A percentile compares a stretch with the other conserved stretches of the same genome.
These are phyloP conservation scores for Aquilaria agallochum DNA, from an alignment of 441 rosid genomes.

Conservation along the genomic window DNA sequence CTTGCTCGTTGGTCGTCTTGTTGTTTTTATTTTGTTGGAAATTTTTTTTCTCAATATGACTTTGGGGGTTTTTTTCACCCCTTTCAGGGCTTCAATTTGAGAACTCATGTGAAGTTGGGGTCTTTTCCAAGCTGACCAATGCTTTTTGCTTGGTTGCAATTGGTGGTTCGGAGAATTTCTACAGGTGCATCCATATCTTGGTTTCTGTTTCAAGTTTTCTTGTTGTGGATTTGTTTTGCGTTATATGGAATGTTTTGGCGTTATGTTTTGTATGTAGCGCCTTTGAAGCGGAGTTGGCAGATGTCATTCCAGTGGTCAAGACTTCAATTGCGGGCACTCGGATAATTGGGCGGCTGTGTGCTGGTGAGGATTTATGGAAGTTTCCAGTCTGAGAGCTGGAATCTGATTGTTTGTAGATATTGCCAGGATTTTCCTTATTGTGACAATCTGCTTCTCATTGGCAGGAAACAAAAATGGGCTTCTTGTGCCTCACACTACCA, in stretches of 20 bases:
- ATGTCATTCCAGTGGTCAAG: conserved; percentile 81
- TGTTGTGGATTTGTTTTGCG: neutral
- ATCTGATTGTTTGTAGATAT: neutral
- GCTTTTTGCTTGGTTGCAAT: conserved; percentile 94
- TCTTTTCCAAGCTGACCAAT: conserved; percentile 93
- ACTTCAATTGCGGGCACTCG: conserved; percentile 81
- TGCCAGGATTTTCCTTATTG: neutral
- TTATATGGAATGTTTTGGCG: conserved; percentile 1
- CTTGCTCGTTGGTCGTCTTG: neutral
- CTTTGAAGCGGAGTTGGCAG: conserved; percentile 82
- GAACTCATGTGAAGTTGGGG: conserved; percentile 90
- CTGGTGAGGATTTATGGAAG: conserved; percentile 38
- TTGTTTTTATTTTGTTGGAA: neutral
- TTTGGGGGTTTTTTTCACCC: conserved; percentile 6
- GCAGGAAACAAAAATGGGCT: conserved; percentile 96
- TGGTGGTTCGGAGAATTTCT: conserved; percentile 90
- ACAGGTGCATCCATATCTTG: conserved; percentile 46
- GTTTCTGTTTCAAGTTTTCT: neutral
- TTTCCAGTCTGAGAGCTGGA: neutral
- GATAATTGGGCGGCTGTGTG: conserved; percentile 82
- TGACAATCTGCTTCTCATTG: conserved; percentile 4
- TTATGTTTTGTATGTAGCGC: conserved; percentile 29
- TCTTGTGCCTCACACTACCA: conserved; percentile 88
- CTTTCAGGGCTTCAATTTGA: conserved; percentile 85
- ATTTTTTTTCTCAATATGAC: neutral